Evolutionary conservation across 2,329 filamentous ascomycete genomes (phyloP), one percentile per base, ranked within the genome.

Genomic region (Aspergillus sergii): DNA sequence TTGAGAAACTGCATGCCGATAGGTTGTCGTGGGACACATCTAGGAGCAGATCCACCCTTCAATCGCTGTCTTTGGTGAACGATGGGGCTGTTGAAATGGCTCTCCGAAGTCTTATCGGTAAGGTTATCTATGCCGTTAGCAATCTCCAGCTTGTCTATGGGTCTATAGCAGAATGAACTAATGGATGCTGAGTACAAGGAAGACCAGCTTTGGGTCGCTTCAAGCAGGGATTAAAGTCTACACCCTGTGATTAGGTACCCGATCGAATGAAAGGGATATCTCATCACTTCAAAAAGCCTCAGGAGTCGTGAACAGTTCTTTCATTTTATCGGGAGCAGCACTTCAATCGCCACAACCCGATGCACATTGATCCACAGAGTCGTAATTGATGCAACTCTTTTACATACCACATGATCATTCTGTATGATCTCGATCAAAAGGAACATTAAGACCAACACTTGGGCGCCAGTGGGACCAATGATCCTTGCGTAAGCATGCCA

Each of bases 351-450:
- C 12, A 26, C 11, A 28, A 26, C 14, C 45, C 23, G 11, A 28
- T 48, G 11, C 12, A 26, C 21, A 11, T 28, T 50, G 53, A 41
- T 14, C 16, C n/a, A 26, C 57, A 28, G 45, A 32, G 19, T 53
- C 12, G n/a, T 46, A 19, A 36, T 56, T 51, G 46, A 41, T 34
- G n/a, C 21, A 21, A n/a, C 23, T 45, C 28, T 54, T 11, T 63
- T 55, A 55, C 58, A 53, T 59, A 56, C 19, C 48, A 11, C 19
- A 46, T 5, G 39, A 56, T 61, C 46, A 14, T 2, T 26, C 28
- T 9, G n/a, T 59, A 39, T 28, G 21, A 6, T 14, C n/a, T 55
- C 41, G 45, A 62, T 62, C 64, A 67, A 62, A 59, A 65, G 64
- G 63, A 60, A 54, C 60, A 60, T 26, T 11, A 21, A 12, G 19